Evolutionary conservation across 805 yeast species (phyloP).

Genomic region (Candida michaelii): DNA sequence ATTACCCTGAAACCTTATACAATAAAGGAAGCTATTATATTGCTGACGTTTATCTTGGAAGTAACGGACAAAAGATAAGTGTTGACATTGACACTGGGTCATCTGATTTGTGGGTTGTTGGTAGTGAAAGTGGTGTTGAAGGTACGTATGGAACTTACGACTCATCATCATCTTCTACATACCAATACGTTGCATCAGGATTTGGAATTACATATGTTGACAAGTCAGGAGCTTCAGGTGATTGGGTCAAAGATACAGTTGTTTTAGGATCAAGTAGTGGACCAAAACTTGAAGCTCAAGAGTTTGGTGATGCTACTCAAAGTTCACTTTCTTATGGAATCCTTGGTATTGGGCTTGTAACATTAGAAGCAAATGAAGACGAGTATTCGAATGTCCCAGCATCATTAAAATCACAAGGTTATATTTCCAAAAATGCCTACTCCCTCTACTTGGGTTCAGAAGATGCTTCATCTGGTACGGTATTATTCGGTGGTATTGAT

Average conservation of each 20-base stretch:
- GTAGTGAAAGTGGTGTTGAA: conserved; percentile 3
- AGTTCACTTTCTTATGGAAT: conserved; percentile 14
- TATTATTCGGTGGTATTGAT: conserved; percentile 37
- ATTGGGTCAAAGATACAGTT: conserved; percentile 18
- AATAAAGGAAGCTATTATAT: conserved; percentile 13
- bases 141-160: conserved; percentile 38
- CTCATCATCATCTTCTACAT: conserved; percentile 30
- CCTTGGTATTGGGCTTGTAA: conserved; percentile 19
- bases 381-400: conserved; percentile 35
- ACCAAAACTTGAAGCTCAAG: conserved; percentile 2
- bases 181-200: conserved; percentile 26
- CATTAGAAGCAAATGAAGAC: conserved; percentile 12
- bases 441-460: conserved; percentile 33
- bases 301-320: conserved; percentile 24
- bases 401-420: conserved; percentile 32
- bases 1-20: conserved; percentile 9
- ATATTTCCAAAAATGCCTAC: conserved; percentile 34
- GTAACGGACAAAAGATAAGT: conserved; percentile 20
- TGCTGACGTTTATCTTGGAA: conserved; percentile 20
- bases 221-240: conserved; percentile 37
- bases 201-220: conserved; percentile 51
- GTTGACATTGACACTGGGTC: conserved; percentile 30
- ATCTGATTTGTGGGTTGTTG: conserved; percentile 28
- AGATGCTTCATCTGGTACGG: conserved; percentile 22
- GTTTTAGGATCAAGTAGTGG: conserved; percentile 6